Percentiles rank a stretch among this genome's conserved stretches.
These are phyloP conservation scores for Zarea fungicola DNA, from an alignment of 2,329 filamentous ascomycete genomes.

Conservation along the genomic window DNA sequence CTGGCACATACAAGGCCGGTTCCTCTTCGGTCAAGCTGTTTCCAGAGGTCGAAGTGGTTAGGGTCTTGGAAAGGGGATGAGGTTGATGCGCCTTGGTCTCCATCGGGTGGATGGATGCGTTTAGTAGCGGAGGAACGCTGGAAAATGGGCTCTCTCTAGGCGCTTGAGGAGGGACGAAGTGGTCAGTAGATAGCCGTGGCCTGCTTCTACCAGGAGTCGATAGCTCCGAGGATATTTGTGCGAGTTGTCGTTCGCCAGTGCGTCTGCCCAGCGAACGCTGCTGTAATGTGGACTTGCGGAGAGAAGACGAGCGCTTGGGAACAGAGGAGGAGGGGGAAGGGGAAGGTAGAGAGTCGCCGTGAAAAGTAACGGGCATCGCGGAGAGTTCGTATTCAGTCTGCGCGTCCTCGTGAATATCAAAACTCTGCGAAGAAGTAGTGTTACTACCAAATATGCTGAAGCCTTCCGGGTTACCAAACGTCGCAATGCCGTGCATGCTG, in stretches of 20 bases:
- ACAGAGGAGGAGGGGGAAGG: constrained; percentile 48
- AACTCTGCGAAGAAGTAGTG: constrained; percentile 36
- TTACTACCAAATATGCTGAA: constrained; percentile 73
- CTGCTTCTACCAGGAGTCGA: constrained; percentile 56
- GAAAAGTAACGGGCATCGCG: constrained; percentile 22
- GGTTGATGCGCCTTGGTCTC: constrained; percentile 49
- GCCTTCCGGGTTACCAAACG: constrained; percentile 47
- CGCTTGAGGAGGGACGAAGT: constrained; percentile 61
- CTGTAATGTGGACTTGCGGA: constrained; percentile 82
- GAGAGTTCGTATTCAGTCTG: constrained; percentile 50
- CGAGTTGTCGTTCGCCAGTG: constrained; percentile 51
- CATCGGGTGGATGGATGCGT: constrained; percentile 47
- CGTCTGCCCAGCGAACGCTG: constrained; percentile 67
- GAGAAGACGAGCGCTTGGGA: constrained; percentile 66
- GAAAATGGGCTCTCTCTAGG: constrained; percentile 61
- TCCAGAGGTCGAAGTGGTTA: constrained; percentile 81
- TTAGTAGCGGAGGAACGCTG: constrained; percentile 45
- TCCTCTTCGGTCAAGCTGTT: constrained; percentile 69
- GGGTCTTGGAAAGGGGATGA: constrained; percentile 79
- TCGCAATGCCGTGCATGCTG: constrained; percentile 74
- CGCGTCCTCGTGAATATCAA: constrained; percentile 48
- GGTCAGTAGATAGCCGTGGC: constrained; percentile 73
- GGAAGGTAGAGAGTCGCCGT: constrained; percentile 38
- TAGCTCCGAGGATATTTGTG: constrained; percentile 47
- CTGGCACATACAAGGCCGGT: constrained; percentile 34